Evolutionary conservation across 208 protist genomes (phyloP).

Genomic region (Acanthamoeba royreba): DNA sequence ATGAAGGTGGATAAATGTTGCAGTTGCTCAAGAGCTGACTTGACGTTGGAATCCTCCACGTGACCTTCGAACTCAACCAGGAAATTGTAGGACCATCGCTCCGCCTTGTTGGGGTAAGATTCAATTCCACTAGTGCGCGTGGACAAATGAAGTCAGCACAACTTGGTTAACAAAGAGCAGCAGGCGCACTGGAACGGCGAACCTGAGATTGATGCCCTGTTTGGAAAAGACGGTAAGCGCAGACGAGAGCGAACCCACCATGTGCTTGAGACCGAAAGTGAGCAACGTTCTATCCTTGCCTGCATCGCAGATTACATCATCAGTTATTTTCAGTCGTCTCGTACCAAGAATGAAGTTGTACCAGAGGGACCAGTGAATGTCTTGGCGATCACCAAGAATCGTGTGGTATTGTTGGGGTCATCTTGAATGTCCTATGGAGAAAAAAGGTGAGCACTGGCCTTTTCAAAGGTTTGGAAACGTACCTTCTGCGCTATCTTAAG

Average conservation of each 20-base stretch:
- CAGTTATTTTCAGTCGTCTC: no score
- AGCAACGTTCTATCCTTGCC: constrained; percentile 9
- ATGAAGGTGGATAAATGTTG: constrained; percentile 9
- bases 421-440: not conserved
- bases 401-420: constrained; percentile 25
- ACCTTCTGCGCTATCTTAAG: not conserved
- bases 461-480: not conserved
- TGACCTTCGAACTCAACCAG: constrained; percentile 44
- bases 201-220: constrained; percentile 14
- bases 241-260: not conserved
- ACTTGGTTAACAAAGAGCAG: not conserved
- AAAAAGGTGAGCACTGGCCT: not conserved
- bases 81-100: constrained; percentile 39
- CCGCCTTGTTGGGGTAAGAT: constrained; percentile 21
- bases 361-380: not conserved
- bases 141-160: not conserved
- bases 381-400: constrained; percentile 37
- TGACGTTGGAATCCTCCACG: constrained; percentile 25
- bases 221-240: constrained; percentile 18
- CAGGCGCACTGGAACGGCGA: not conserved
- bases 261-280: constrained; percentile 41
- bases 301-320: no score
- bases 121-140: not conserved
- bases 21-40: not conserved
- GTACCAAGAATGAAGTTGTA: no score